Conservation (phyloP, 169 alveolate genomes). For the Pseudocohnilembus persalinus region DNA sequence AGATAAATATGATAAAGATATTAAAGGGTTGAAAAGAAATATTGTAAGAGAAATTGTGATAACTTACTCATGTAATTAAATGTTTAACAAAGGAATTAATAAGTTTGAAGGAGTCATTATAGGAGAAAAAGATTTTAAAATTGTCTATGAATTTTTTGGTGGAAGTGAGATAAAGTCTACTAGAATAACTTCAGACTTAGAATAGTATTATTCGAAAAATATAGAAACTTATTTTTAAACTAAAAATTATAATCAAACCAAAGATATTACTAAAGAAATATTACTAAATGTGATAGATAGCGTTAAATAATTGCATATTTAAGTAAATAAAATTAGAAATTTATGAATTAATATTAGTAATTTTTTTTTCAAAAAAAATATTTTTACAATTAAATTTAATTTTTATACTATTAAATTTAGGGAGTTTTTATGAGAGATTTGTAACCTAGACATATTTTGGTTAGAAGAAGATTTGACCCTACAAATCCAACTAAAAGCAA, state of each 20-base stretch:
- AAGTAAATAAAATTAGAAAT: not conserved
- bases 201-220: not conserved
- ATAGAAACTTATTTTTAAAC: too few relatives aligned
- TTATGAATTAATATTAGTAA: too few relatives aligned
- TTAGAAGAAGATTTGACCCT: not conserved
- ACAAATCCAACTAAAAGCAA: not conserved
- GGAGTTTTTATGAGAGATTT: not conserved
- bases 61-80: not conserved
- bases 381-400: too few relatives aligned
- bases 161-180: not conserved
- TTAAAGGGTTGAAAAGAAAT: not conserved
- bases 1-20: not conserved
- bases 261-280: not conserved
- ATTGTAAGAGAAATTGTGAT: not conserved
- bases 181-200: not conserved
- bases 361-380: too few relatives aligned
- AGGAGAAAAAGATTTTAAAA: not conserved
- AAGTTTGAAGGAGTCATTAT: not conserved
- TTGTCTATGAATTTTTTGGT: not conserved
- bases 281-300: not conserved
- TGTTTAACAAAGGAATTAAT: not conserved
- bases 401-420: not conserved
- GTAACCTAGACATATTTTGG: not conserved
- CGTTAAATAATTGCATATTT: not conserved
- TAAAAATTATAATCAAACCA: too few relatives aligned